phyloP scores from a whole-genome alignment of 257 asterid genomes.

The Petrea volubilis region DNA sequence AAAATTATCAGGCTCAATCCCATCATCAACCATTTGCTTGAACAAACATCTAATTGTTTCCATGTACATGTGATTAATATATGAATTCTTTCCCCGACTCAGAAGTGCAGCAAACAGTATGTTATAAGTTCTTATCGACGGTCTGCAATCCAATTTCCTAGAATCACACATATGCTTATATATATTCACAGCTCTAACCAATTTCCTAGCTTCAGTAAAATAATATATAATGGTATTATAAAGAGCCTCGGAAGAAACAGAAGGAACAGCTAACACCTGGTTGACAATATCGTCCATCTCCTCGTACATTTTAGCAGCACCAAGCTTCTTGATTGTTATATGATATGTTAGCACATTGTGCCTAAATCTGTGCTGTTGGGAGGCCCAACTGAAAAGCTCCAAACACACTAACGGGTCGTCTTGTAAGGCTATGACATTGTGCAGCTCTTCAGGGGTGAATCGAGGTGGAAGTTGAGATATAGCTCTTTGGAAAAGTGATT shows the following conservation, averaged over 20 bases:
- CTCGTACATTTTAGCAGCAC: conserved; percentile 71
- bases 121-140: conserved; percentile 73
- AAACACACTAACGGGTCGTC: conserved; percentile 75
- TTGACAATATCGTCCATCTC: conserved; percentile 86
- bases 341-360: conserved; percentile 67
- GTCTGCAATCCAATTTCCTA: conserved; percentile 79
- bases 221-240: conserved; percentile 80
- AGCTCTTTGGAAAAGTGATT: conserved; percentile 47
- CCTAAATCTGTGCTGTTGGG: conserved; percentile 75
- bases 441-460: conserved; percentile 82
- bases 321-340: conserved; percentile 70
- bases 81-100: conserved; percentile 74
- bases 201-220: conserved; percentile 74
- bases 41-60: conserved; percentile 69
- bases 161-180: conserved; percentile 67
- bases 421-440: conserved; percentile 48
- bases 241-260: conserved; percentile 70
- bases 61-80: conserved; percentile 78
- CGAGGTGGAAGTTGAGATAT: conserved; percentile 66
- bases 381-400: conserved; percentile 94
- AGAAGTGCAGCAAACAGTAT: conserved; percentile 67
- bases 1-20: conserved; percentile 79
- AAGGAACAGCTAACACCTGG: conserved; percentile 76
- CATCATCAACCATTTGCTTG: conserved; percentile 87
- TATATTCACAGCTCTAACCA: conserved; percentile 78